These are phyloP conservation scores for Aschersonia sp. DNA, from an alignment of 2,329 filamentous ascomycete genomes.

Conservation along the genomic window DNA sequence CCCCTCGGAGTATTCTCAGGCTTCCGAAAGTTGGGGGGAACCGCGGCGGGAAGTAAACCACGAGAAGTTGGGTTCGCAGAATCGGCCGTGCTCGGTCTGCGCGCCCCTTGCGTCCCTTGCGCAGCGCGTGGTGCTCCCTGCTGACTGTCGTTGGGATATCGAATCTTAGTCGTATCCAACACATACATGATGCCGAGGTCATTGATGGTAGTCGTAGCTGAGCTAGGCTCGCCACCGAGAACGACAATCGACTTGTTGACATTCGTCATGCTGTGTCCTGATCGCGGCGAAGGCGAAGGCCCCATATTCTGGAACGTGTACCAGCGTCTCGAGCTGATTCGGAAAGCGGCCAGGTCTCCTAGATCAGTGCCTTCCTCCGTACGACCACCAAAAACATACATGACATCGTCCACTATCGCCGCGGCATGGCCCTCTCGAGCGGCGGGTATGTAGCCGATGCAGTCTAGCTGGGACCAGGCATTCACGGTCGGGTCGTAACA, in stretches of 20 bases:
- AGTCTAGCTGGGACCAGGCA: constrained; percentile 77
- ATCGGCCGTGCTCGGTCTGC: constrained; percentile 27
- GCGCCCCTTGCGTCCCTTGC: constrained; percentile 15
- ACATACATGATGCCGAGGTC: constrained; percentile 85
- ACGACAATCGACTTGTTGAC: constrained; percentile 88
- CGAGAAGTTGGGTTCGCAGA: constrained; percentile 13
- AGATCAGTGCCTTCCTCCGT: constrained; percentile 87
- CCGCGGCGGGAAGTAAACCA: constrained; percentile 18
- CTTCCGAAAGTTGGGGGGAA: constrained; percentile 1
- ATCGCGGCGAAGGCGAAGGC: constrained; percentile 80
- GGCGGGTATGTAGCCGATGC: constrained; percentile 92
- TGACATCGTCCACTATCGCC: constrained; percentile 87
- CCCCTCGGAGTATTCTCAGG: background rate
- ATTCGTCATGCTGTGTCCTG: constrained; percentile 94
- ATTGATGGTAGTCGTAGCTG: constrained; percentile 61
- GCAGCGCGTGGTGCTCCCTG: constrained; percentile 21
- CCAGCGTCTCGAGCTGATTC: constrained; percentile 71
- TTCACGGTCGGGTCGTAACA: constrained; percentile 77
- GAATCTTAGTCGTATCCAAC: constrained; percentile 87
- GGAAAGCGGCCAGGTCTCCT: constrained; percentile 75
- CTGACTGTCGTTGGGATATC: constrained; percentile 70
- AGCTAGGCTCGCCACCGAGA: constrained; percentile 86
- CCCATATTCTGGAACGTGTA: constrained; percentile 99
- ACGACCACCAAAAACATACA: constrained; percentile 97
- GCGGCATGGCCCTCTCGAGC: constrained; percentile 90